These are phyloP conservation scores for Plasmopara halstedii DNA, from an alignment of 352 stramenopile genomes.

Conservation along the genomic window DNA sequence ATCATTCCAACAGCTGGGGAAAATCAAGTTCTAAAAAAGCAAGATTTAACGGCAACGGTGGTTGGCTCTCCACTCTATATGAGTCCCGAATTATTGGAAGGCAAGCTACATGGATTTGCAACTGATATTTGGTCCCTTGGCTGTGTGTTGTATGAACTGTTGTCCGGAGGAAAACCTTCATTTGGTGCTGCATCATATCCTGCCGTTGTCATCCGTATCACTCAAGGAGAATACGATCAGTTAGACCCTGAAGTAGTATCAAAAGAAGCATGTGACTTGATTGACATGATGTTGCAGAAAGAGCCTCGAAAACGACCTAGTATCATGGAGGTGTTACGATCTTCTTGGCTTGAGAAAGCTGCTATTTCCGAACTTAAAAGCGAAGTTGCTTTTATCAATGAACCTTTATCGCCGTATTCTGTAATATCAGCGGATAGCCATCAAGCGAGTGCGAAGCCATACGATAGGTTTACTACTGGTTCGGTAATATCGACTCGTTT, in stretches of 20 bases:
- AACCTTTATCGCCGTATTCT: background rate
- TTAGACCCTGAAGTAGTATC: slow-evolving; percentile 12
- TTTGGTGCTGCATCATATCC: slow-evolving; percentile 61
- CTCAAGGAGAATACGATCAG: slow-evolving; percentile 24
- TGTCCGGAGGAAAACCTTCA: slow-evolving; percentile 28
- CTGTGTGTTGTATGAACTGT: slow-evolving; percentile 71
- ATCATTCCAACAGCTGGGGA: slow-evolving; percentile 9
- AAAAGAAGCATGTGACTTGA: slow-evolving; percentile 9
- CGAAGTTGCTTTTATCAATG: background rate
- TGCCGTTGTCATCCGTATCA: slow-evolving; percentile 41
- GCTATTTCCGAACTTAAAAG: background rate
- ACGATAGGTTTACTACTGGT: background rate
- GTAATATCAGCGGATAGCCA: background rate
- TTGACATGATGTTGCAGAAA: slow-evolving; percentile 25
- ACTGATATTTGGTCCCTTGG: slow-evolving; percentile 79
- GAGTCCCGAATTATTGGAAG: slow-evolving; percentile 62
- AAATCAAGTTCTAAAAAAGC: slow-evolving; percentile 2
- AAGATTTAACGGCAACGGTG: slow-evolving; percentile 31
- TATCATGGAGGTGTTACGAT: slow-evolving; percentile 12
- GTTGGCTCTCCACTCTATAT: slow-evolving; percentile 73
- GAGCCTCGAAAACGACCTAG: slow-evolving; percentile 5
- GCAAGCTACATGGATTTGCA: slow-evolving; percentile 41
- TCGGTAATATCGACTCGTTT: background rate
- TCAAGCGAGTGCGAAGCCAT: background rate
- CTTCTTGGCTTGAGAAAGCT: slow-evolving; percentile 3